A percentile compares a stretch with the other conserved stretches of the same genome.
Evolutionary conservation across 2,329 filamentous ascomycete species (phyloP).

Genomic region (Colletotrichum tabaci): DNA sequence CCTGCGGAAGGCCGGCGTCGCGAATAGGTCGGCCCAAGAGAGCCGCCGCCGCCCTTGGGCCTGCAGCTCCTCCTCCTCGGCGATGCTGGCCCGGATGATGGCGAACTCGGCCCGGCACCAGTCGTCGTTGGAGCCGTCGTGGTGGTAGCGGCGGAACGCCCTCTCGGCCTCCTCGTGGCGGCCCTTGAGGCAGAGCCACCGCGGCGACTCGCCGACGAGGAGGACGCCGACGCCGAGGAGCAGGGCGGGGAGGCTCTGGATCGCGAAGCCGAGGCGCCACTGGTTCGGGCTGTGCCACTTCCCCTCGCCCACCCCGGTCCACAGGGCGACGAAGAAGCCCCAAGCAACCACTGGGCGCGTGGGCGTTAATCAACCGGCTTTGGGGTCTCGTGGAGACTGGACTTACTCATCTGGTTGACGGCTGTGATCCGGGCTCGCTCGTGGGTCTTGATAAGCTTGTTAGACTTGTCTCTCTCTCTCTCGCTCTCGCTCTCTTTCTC

Average conservation of each 20-base stretch:
- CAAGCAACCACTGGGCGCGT: conserved; percentile 55
- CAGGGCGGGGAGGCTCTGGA: conserved; percentile 53
- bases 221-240: conserved; percentile 53
- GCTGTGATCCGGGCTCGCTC: conserved; percentile 58
- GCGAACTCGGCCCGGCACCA: conserved; percentile 55
- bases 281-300: conserved; percentile 56
- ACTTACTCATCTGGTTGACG: conserved; percentile 58
- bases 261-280: conserved; percentile 57
- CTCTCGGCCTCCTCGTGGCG: conserved; percentile 53
- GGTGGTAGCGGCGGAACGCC: conserved; percentile 54
- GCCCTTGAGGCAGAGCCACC: conserved; percentile 56
- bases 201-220: conserved; percentile 53
- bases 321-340: conserved; percentile 58
- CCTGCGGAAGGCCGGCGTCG: conserved; percentile 53
- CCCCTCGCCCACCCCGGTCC: conserved; percentile 57
- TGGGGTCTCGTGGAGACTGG: fast-evolving
- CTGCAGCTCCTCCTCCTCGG: conserved; percentile 48
- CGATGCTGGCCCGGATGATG: conserved; percentile 54
- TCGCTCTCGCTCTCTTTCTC: too few species aligned
- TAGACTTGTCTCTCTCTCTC: background rate
- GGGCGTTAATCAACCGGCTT: too few species aligned
- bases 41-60: conserved; percentile 46
- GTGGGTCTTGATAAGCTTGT: conserved; percentile 46
- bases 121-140: conserved; percentile 53
- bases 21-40: conserved; percentile 52